Evolutionary conservation across 1,284 basidiomycete species (phyloP), one percentile per base, ranked within the genome.

Genomic region (Cystobasidiaceae sp.): DNA sequence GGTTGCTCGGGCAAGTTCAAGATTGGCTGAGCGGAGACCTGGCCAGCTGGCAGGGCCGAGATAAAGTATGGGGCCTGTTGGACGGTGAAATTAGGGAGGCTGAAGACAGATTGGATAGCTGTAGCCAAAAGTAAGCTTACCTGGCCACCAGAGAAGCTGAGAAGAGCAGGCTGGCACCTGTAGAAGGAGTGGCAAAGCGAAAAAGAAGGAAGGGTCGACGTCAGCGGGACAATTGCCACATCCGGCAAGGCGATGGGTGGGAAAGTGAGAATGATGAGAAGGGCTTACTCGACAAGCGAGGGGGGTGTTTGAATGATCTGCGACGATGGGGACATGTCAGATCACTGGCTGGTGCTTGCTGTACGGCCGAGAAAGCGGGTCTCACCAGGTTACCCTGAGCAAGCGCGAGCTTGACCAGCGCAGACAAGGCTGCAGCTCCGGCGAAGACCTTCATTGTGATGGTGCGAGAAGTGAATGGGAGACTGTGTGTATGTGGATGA

Each of bases 1-100:
- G 70, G 33, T 67, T 74, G 72, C 56, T 66, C 25, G 32, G 73
- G 70, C 23, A 75, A 63, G 17, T 56, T 49, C 21, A 28, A 34
- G 44, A 75, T 48, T 25, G 74, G 71, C 27, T 70, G 55, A 21
- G 74, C 73, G 25, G 70, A 61, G 25, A 68, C 19, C 59, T 70
- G 66, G n/a, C 70, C 70, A 30, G 60, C 70, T 17, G 70, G 70
- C 21, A 71, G 45, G 15, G 65, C 55, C 25, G 52, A 49, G 17
- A 68, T 11, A 54, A 64, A 68, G 61, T 67, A 67, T 7, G 65
- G 65, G 25, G 57, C 65, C 49, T 64, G 61, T 48, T 13, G 9
- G 13, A 19, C 21, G 21, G 11, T 9, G 9, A 25, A 48, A 17
- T 48, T 13, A 39, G n/a, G n/a, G 11, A 39, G n/a, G 11, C n/a